Evolutionary conservation across 2,329 filamentous ascomycete species (phyloP).

Genomic region (Zymoseptoria passerinii): DNA sequence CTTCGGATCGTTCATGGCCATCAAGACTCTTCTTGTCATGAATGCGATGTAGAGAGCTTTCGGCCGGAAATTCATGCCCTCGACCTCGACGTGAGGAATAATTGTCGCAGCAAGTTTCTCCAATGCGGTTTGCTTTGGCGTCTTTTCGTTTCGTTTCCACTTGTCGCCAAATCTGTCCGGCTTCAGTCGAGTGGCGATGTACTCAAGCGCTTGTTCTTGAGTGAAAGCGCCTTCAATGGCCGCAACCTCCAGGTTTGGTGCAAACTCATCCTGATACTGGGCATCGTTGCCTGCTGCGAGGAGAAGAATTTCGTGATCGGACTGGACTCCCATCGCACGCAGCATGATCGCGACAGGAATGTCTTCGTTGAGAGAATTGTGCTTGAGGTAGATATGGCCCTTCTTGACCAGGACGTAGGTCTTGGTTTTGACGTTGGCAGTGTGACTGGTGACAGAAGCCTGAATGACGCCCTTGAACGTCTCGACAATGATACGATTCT

Average conservation of each 20-base stretch:
- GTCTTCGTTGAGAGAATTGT: conserved; percentile 88
- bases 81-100: conserved; percentile 87
- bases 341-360: conserved; percentile 91
- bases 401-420: conserved; percentile 94
- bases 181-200: conserved; percentile 78
- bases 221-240: conserved; percentile 78
- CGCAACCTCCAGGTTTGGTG: conserved; percentile 90
- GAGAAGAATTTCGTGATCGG: conserved; percentile 89
- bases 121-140: conserved; percentile 81
- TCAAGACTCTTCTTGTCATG: conserved; percentile 93
- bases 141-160: conserved; percentile 56
- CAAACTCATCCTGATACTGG: conserved; percentile 87
- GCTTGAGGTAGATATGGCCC: conserved; percentile 76
- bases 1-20: conserved; percentile 82
- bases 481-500: conserved; percentile 97
- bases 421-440: conserved; percentile 95
- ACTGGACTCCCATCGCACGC: conserved; percentile 86
- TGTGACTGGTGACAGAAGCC: conserved; percentile 94
- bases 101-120: conserved; percentile 89
- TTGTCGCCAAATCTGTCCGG: conserved; percentile 55
- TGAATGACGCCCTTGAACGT: conserved; percentile 90
- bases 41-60: conserved; percentile 94
- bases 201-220: conserved; percentile 91
- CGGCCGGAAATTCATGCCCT: conserved; percentile 88
- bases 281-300: conserved; percentile 82